Evolutionary conservation across 495 filamentous ascomycete genomes (phyloP), one percentile per base, ranked within the genome.

Genomic region (Bacidia rubella): DNA sequence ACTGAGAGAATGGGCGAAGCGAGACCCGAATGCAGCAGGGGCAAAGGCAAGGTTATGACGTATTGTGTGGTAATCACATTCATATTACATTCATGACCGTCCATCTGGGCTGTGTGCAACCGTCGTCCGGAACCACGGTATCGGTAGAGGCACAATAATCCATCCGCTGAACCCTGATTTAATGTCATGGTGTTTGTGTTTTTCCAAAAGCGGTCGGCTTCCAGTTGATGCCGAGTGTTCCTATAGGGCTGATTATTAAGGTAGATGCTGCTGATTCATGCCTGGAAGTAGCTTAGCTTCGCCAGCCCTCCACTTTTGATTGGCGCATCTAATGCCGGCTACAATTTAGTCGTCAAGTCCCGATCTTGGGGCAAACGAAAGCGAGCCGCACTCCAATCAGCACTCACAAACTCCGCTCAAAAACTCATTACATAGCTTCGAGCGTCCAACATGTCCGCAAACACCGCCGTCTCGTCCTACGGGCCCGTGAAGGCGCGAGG

Each of bases 1-100:
- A 25, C 60, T 83, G 62, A 78, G 77, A 62, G 70, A 72, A 38
- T 62, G 68, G 61, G 78, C 78, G 46, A 64, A 63, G 60, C 68
- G 68, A 60, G 75, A 76, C 29, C 60, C 58, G 49, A 57, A 54
- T 23, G 24, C 15, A 10, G 56, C 66, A 17, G 61, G 59, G 15
- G 27, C 35, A 39, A 52, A 52, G 38, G 40, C 62, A 26, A 65
- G 55, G 47, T 38, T 65, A 41, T 65, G 46, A 51, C 21, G 41
- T 35, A 35, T 35, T 15, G 29, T n/a, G n/a, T n/a, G n/a, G n/a
- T n/a, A n/a, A n/a, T n/a, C n/a, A n/a, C n/a, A n/a, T n/a, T 35
- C 29, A 35, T 7, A 35, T 35, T 15, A 35, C 15, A 35, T 15
- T 7, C 29, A 35, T 7, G 5, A 35, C 5, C 15, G 29, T 7